These are phyloP conservation scores for Rubroboletus pulcherrimus DNA, from an alignment of 768 basidiomycete species.

Conservation along the genomic window DNA sequence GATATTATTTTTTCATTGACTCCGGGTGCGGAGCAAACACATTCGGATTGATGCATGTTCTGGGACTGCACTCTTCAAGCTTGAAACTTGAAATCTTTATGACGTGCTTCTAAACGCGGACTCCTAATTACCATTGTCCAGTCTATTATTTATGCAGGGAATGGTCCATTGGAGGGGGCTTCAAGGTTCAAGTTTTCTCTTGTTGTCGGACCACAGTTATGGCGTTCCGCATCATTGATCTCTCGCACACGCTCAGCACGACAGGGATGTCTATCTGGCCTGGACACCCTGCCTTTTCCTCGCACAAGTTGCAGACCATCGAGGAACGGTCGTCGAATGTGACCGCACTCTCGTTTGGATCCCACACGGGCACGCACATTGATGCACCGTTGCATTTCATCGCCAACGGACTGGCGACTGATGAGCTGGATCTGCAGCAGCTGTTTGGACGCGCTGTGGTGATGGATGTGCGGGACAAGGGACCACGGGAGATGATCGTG, in stretches of 20 bases:
- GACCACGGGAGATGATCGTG: constrained; percentile 44
- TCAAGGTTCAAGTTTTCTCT: background rate
- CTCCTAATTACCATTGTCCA: no score
- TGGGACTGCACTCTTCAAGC: no score
- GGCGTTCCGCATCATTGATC: constrained; percentile 18
- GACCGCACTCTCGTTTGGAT: constrained; percentile 48
- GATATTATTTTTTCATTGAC: no score
- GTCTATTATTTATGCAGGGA: no score
- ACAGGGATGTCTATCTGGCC: constrained; percentile 24
- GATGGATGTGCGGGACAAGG: constrained; percentile 47
- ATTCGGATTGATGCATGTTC: no score
- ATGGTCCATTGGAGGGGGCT: no score
- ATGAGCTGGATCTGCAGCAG: constrained; percentile 48
- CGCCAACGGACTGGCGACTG: constrained; percentile 48
- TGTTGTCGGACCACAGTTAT: constrained; percentile 1
- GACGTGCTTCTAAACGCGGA: no score
- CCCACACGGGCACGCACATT: constrained; percentile 75
- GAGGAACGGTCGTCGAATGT: constrained; percentile 7
- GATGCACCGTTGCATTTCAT: constrained; percentile 74
- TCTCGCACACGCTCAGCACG: constrained; percentile 21
- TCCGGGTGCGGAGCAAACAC: no score
- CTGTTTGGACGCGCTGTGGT: constrained; percentile 53
- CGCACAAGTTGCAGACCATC: constrained; percentile 4
- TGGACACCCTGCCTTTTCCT: constrained; percentile 20
- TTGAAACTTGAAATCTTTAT: no score